Evolutionary conservation across 1,284 basidiomycete genomes (phyloP).

Genomic region (Athelia sp.): DNA sequence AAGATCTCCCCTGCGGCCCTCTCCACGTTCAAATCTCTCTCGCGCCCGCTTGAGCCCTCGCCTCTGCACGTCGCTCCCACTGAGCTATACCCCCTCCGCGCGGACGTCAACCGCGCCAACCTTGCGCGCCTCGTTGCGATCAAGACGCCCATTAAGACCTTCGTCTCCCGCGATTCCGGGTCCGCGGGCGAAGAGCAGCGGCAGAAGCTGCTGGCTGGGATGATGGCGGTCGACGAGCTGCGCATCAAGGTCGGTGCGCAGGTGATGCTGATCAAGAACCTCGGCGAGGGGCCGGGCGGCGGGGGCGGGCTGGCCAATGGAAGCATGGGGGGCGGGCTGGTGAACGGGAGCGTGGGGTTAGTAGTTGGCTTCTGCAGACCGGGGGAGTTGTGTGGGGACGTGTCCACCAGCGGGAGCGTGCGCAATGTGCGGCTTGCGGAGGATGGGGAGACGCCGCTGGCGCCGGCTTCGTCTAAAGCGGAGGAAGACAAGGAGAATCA

Average conservation of each 20-base stretch:
- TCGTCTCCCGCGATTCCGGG: constrained; percentile 29
- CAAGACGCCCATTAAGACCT: constrained; percentile 17
- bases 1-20: constrained; percentile 28
- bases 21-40: constrained; percentile 37
- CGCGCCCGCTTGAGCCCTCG: constrained; percentile 27
- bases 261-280: constrained; percentile 76
- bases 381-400: constrained; percentile 16
- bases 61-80: constrained; percentile 20
- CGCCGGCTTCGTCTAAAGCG: constrained; percentile 18
- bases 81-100: constrained; percentile 31
- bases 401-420: constrained; percentile 3
- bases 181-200: constrained; percentile 4
- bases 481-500: constrained; percentile 9
- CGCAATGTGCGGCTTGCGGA: constrained; percentile 11
- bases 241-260: constrained; percentile 48
- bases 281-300: constrained; percentile 40
- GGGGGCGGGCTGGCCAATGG: background rate
- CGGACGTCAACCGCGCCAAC: constrained; percentile 31
- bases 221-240: background rate
- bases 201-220: background rate
- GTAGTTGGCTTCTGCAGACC: constrained; percentile 49
- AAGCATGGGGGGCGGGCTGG: constrained; percentile 40
- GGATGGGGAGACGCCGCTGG: constrained; percentile 18
- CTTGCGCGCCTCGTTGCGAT: constrained; percentile 25
- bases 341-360: constrained; percentile 72